Percentiles rank a stretch among this genome's conserved stretches.
Conservation (phyloP, 73 alveolate species). For the Uronychia setigera region DNA sequence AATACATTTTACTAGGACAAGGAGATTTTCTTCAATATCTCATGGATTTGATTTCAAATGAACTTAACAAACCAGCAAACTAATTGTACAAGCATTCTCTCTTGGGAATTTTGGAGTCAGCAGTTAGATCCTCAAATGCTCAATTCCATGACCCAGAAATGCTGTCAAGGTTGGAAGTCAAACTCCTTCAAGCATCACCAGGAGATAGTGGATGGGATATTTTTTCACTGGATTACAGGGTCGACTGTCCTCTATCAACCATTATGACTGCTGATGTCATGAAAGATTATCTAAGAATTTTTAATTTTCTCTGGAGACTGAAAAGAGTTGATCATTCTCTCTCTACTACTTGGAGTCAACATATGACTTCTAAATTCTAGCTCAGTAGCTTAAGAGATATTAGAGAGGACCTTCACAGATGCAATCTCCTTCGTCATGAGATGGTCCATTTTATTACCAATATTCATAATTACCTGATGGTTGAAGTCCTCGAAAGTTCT, state of each 20-base stretch:
- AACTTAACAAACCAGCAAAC: constrained; percentile 88
- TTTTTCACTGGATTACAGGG: constrained; percentile 94
- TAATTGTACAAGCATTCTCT: constrained; percentile 87
- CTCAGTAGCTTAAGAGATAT: constrained; percentile 65
- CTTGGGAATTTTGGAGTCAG: constrained; percentile 82
- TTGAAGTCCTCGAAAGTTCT: constrained; percentile 93
- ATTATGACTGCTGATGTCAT: constrained; percentile 84
- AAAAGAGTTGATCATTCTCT: constrained; percentile 90
- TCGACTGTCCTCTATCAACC: constrained; percentile 93
- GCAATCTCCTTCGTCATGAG: constrained; percentile 81
- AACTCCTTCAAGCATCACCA: constrained; percentile 85
- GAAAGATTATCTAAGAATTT: constrained; percentile 86
- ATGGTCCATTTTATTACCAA: constrained; percentile 92
- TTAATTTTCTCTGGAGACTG: constrained; percentile 93
- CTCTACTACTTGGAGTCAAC: constrained; percentile 78
- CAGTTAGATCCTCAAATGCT: constrained; percentile 86
- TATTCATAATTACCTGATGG: constrained; percentile 90
- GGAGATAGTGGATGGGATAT: constrained; percentile 98
- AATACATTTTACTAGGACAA: constrained; percentile 91
- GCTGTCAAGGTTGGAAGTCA: constrained; percentile 84
- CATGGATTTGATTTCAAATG: constrained; percentile 92
- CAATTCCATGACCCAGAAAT: constrained; percentile 86
- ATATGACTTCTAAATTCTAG: constrained; percentile 56
- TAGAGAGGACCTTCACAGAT: constrained; percentile 72
- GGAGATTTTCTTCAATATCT: constrained; percentile 96